Base-by-base conservation (phyloP, 441 rosid genomes). In the Melastoma candidum region DNA sequence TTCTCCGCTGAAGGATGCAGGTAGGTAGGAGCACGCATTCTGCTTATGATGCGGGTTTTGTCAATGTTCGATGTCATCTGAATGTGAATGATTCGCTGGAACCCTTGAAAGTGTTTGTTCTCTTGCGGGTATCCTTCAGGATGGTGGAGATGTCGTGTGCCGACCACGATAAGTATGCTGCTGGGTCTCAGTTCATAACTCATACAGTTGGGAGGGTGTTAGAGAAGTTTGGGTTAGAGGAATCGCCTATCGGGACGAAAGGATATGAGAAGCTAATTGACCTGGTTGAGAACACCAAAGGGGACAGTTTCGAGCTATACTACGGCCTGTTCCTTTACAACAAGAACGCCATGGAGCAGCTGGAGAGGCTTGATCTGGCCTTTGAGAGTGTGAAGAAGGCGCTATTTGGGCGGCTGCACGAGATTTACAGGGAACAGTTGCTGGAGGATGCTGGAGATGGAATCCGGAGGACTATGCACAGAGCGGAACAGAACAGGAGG, bases 101-200 rank as follows among this genome's bases (percentile, higher is more conserved):
- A 36, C 41, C 41, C 41, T 36, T 36, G 41, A 36, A 4, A 36
- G 6, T 36, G 6, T 36, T 36, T 4, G 7, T 36, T 36, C 7
- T 36, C 22, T 17, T 17, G 22, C 22, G 22, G 22, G 8, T 36
- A 36, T 36, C 8, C 41, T 36, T 36, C 41, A 36, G 79, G 47
- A 86, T 90, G 90, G 85, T 86, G 64, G 89, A 82, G 68, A 82
- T 90, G 89, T 72, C 79, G 25, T 75, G 80, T 44, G 54, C 54
- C 0, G 81, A 82, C 48, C 83, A 82, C 8, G 83, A 79, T 55
- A 60, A 44, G 53, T 57, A 73, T 4, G 76, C 83, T 1, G 83
- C 22, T 0, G 81, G 82, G 1, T 76, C 84, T 4, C 88, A 82
- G 63, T 79, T 82, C 44, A 65, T 82, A n/a, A 79, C 84, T 0